A percentile compares a stretch with the other conserved stretches of the same genome.
Conservation (phyloP, 2,329 filamentous ascomycete genomes). For the Pestalotiopsis sp. region DNA sequence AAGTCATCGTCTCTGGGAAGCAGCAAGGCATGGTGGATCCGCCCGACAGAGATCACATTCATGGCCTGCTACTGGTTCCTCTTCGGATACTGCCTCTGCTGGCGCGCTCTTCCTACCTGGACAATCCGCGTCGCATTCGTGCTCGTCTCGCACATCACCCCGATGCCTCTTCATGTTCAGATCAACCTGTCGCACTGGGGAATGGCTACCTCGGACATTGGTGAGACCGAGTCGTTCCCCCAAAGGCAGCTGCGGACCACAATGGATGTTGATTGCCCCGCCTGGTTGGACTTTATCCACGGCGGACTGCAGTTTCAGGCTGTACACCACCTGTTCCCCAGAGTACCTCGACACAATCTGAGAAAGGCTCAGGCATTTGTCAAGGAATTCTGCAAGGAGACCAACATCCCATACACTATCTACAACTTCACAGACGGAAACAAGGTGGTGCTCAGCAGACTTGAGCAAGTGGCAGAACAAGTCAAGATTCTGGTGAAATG, state of each 20-base stretch:
- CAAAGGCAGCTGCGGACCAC: constrained; percentile 71
- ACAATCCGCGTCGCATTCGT: constrained; percentile 60
- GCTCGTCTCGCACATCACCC: constrained; percentile 63
- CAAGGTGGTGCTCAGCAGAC: constrained; percentile 49
- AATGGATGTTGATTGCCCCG: constrained; percentile 73
- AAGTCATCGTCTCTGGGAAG: constrained; percentile 55
- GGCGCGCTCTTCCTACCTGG: constrained; percentile 58
- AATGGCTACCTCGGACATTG: constrained; percentile 67
- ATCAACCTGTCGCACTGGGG: constrained; percentile 74
- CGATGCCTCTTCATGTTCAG: constrained; percentile 69
- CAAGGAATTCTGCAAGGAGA: constrained; percentile 64
- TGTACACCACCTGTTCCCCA: constrained; percentile 69
- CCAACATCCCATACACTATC: constrained; percentile 61
- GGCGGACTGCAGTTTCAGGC: constrained; percentile 74
- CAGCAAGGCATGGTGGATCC: constrained; percentile 65
- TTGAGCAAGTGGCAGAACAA: constrained; percentile 58
- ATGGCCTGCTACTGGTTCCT: constrained; percentile 67
- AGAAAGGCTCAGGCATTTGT: constrained; percentile 60
- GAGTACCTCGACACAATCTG: constrained; percentile 68
- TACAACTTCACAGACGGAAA: constrained; percentile 65
- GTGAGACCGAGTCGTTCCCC: constrained; percentile 64
- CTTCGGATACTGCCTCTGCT: constrained; percentile 67
- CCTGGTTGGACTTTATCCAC: constrained; percentile 72
- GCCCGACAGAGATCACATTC: constrained; percentile 63
- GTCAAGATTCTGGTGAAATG: constrained; percentile 60